phyloP scores from a whole-genome alignment of 1,284 basidiomycete species.

The Moesziomyces sp. region DNA sequence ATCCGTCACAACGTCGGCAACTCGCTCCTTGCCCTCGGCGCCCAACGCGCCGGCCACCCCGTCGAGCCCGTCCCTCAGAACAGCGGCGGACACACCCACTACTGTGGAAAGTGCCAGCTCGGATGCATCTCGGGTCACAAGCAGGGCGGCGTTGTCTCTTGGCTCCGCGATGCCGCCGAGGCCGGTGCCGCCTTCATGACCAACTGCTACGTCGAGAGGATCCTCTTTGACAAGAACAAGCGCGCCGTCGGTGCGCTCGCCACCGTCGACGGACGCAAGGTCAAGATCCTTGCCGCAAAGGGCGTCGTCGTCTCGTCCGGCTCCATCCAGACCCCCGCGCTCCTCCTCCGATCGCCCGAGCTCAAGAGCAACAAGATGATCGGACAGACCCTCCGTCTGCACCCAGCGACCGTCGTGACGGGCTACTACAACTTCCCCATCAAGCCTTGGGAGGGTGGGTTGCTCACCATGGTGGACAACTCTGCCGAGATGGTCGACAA shows the following conservation, averaged over 20 bases:
- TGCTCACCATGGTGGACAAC: conserved; percentile 70
- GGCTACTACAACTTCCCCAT: conserved; percentile 69
- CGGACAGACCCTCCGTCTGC: conserved; percentile 70
- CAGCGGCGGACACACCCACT: conserved; percentile 68
- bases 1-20: conserved; percentile 69
- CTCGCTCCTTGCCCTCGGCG: conserved; percentile 65
- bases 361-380: conserved; percentile 69
- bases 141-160: conserved; percentile 66
- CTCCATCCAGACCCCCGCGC: conserved; percentile 69
- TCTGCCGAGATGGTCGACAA: conserved; percentile 60
- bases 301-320: conserved; percentile 69
- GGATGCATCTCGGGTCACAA: conserved; percentile 69
- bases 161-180: conserved; percentile 68
- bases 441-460: conserved; percentile 70
- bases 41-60: conserved; percentile 65
- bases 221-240: conserved; percentile 66
- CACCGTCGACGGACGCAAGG: conserved; percentile 55
- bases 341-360: conserved; percentile 69
- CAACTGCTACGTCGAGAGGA: conserved; percentile 67
- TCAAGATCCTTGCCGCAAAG: conserved; percentile 65
- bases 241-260: conserved; percentile 60
- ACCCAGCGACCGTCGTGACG: conserved; percentile 69
- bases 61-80: conserved; percentile 68
- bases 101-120: conserved; percentile 69
- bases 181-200: conserved; percentile 67